Conservation (phyloP, 106 monocot species). For the Vanilla planifolia region DNA sequence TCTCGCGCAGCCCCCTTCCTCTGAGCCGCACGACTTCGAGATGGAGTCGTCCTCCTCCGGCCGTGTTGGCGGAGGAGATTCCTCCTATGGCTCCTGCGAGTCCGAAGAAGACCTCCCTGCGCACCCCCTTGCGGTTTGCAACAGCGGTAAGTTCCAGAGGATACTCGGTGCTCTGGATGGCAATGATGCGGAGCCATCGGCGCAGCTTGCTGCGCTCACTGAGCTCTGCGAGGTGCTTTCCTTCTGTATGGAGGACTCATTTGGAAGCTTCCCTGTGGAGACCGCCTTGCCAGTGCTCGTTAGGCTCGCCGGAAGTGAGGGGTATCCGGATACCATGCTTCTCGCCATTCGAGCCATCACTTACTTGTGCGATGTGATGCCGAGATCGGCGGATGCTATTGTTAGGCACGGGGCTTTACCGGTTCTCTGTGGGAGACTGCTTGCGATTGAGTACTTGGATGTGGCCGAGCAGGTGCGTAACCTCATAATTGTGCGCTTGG, state of each 20-base stretch:
- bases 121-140: background rate
- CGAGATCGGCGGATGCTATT: slow-evolving; percentile 31
- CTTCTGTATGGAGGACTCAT: slow-evolving; percentile 51
- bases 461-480: slow-evolving; percentile 76
- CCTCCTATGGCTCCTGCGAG: slow-evolving; percentile 35
- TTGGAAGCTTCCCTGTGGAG: slow-evolving; percentile 22
- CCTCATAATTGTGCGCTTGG: background rate
- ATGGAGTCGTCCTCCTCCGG: slow-evolving; percentile 27
- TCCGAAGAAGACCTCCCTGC: slow-evolving; percentile 13
- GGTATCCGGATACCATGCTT: slow-evolving; percentile 49
- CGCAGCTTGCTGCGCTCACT: slow-evolving; percentile 30
- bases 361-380: slow-evolving; percentile 67
- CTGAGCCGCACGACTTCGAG: slow-evolving; percentile 12
- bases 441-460: slow-evolving; percentile 75
- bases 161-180: slow-evolving; percentile 19
- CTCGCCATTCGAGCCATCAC: slow-evolving; percentile 64
- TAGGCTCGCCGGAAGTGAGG: slow-evolving; percentile 36
- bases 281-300: slow-evolving; percentile 33
- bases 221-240: slow-evolving; percentile 65
- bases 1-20: background rate
- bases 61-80: slow-evolving; percentile 8
- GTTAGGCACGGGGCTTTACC: slow-evolving; percentile 48
- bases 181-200: slow-evolving; percentile 9
- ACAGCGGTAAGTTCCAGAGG: slow-evolving; percentile 26
- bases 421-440: slow-evolving; percentile 48